A percentile compares a stretch with the other conserved stretches of the same genome.
Evolutionary conservation across 768 basidiomycete genomes (phyloP).

Genomic region (Asterophora parasitica): DNA sequence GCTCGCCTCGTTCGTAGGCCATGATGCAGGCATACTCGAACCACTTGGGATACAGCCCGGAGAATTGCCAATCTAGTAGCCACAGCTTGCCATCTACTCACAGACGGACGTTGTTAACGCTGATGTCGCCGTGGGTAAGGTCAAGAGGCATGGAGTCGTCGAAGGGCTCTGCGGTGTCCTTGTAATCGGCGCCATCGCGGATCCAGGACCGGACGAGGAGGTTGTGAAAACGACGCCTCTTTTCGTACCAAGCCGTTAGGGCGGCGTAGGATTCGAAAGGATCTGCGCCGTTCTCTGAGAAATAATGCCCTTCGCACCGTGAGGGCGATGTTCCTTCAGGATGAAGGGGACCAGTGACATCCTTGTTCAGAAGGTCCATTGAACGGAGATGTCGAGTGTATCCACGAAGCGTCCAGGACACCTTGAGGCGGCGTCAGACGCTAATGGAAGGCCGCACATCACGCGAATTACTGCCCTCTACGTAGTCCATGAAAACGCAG

Average conservation of each 20-base stretch:
- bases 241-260: slow-evolving; percentile 21
- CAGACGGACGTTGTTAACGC: slow-evolving; percentile 14
- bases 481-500: slow-evolving; percentile 22
- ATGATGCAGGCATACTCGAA: slow-evolving; percentile 18
- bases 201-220: too few species aligned
- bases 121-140: slow-evolving; percentile 18
- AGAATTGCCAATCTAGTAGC: slow-evolving; percentile 20
- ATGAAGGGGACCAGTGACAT: slow-evolving; percentile 19
- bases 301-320: slow-evolving; percentile 14
- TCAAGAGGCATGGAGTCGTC: slow-evolving; percentile 19
- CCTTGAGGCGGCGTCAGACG: slow-evolving; percentile 11
- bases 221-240: slow-evolving; percentile 1
- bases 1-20: not conserved
- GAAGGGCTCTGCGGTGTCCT: slow-evolving; percentile 5
- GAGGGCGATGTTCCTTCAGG: slow-evolving; percentile 8
- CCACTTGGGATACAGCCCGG: slow-evolving; percentile 18
- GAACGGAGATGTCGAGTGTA: slow-evolving; percentile 19
- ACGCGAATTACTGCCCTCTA: slow-evolving; percentile 16
- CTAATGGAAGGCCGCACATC: slow-evolving; percentile 16
- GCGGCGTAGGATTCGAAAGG: slow-evolving; percentile 25
- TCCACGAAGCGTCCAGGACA: slow-evolving; percentile 17
- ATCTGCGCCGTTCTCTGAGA: slow-evolving; percentile 22
- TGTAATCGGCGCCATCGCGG: too few species aligned
- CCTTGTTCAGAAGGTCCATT: slow-evolving; percentile 10
- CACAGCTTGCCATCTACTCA: slow-evolving; percentile 12